Conservation (phyloP, 1,139 yeast species). For the Yamadazyma buinensis region DNA sequence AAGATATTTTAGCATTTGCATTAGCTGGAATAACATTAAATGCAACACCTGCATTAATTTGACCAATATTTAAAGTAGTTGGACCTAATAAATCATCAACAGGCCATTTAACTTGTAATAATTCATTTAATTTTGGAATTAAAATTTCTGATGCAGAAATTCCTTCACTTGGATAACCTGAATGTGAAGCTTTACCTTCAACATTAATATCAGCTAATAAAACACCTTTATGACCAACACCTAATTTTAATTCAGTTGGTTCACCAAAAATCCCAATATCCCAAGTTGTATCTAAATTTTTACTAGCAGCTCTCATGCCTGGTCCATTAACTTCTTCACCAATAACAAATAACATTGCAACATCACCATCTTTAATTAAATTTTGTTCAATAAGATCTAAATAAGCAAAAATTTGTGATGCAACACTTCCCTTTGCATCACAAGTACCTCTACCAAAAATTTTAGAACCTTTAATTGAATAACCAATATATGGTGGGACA, state of each 20-base stretch:
- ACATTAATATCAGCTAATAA: constrained; percentile 40
- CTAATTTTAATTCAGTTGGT: constrained; percentile 67
- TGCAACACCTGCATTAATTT: constrained; percentile 56
- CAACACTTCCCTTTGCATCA: constrained; percentile 70
- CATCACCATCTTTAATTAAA: constrained; percentile 48
- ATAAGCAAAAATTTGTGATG: constrained; percentile 55
- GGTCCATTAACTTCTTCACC: constrained; percentile 64
- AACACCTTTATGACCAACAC: constrained; percentile 67
- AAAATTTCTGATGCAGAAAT: constrained; percentile 58
- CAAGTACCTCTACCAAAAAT: constrained; percentile 65
- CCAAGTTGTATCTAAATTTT: constrained; percentile 45
- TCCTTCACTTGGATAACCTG: constrained; percentile 71
- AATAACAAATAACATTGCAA: constrained; percentile 58
- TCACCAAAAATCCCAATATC: constrained; percentile 67
- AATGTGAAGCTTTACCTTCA: constrained; percentile 59
- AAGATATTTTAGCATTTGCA: constrained; percentile 47
- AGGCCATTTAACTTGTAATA: constrained; percentile 42
- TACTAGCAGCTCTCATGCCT: constrained; percentile 51
- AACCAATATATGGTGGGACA: constrained; percentile 64
- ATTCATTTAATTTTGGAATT: constrained; percentile 42
- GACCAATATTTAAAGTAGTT: constrained; percentile 60
- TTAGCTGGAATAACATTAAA: constrained; percentile 61
- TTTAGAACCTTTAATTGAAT: constrained; percentile 42
- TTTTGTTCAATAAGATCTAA: constrained; percentile 38
- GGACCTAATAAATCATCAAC: constrained; percentile 52